Percentiles rank a stretch among this genome's conserved stretches.
Conservation (phyloP, 805 yeast species). For the Grigorovia jiainica region DNA sequence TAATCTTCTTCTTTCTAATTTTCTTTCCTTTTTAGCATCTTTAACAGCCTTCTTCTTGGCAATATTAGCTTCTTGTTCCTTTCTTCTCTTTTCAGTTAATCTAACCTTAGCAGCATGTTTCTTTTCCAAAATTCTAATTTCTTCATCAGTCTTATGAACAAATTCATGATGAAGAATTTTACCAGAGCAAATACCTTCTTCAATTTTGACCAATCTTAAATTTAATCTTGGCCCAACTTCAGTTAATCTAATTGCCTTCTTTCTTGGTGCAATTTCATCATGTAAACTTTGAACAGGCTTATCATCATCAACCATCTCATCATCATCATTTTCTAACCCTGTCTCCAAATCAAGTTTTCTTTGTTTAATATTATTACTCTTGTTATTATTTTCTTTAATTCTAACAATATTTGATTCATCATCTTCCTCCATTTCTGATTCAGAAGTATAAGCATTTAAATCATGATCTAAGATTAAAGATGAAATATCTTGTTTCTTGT, state of each 20-base stretch:
- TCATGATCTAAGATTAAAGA: slow-evolving; percentile 78
- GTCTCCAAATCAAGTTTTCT: slow-evolving; percentile 13
- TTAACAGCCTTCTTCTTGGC: slow-evolving; percentile 64
- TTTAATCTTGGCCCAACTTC: slow-evolving; percentile 89
- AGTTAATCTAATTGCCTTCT: slow-evolving; percentile 82
- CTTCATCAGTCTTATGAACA: slow-evolving; percentile 53
- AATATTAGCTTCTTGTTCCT: slow-evolving; percentile 71
- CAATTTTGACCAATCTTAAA: slow-evolving; percentile 71
- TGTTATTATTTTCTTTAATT: slow-evolving; percentile 30
- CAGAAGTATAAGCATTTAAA: slow-evolving; percentile 70
- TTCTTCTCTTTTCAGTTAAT: slow-evolving; percentile 62
- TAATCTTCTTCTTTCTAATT: slow-evolving; percentile 42
- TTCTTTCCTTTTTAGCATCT: slow-evolving; percentile 62
- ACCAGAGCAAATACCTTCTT: slow-evolving; percentile 85
- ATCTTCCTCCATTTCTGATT: slow-evolving; percentile 90
- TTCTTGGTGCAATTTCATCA: slow-evolving; percentile 28
- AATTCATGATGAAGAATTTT: slow-evolving; percentile 77
- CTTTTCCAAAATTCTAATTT: slow-evolving; percentile 52
- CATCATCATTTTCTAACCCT: slow-evolving; percentile 14
- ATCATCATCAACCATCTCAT: slow-evolving; percentile 7
- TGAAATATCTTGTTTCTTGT: slow-evolving; percentile 61
- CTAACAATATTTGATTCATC: slow-evolving; percentile 84
- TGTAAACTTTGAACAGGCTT: slow-evolving; percentile 6
- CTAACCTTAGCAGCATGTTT: slow-evolving; percentile 53
- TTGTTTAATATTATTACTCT: slow-evolving; percentile 13